Percentiles rank a stretch among this genome's conserved stretches.
phyloP scores from a whole-genome alignment of 371 early-diverging fungal genomes.

The Circinella minor region DNA sequence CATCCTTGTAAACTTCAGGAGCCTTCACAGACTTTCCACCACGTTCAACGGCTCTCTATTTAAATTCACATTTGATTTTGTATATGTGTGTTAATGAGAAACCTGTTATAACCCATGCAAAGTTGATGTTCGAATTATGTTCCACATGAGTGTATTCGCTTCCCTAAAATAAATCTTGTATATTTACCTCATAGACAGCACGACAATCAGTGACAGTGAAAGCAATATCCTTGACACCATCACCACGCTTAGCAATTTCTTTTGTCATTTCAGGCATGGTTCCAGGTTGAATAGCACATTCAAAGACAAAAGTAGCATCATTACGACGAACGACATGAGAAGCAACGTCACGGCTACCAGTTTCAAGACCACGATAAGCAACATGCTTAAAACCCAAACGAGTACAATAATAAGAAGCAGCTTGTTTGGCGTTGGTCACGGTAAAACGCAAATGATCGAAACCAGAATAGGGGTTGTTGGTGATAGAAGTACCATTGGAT shows the following conservation, averaged over 20 bases:
- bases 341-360: slow-evolving; percentile 86
- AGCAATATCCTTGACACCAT: slow-evolving; percentile 94
- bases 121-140: no score
- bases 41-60: slow-evolving; percentile 77
- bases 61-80: background rate
- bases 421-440: slow-evolving; percentile 95
- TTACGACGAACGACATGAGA: slow-evolving; percentile 88
- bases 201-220: slow-evolving; percentile 90
- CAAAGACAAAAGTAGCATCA: slow-evolving; percentile 86
- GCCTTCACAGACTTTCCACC: slow-evolving; percentile 88
- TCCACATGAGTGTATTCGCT: no score
- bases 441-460: slow-evolving; percentile 86
- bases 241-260: slow-evolving; percentile 86
- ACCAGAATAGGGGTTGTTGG: slow-evolving; percentile 42
- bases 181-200: slow-evolving; percentile 64
- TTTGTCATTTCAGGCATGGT: slow-evolving; percentile 70
- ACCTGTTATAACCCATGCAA: no score
- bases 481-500: background rate
- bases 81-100: background rate
- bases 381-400: slow-evolving; percentile 91
- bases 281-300: slow-evolving; percentile 90
- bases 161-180: background rate
- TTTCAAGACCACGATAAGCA: slow-evolving; percentile 96
- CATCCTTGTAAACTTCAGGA: slow-evolving; percentile 83
- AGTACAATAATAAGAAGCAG: slow-evolving; percentile 89